Percentiles rank a stretch among this genome's conserved stretches.
These are phyloP conservation scores for Plenodomus tracheiphilus DNA, from an alignment of 2,329 filamentous ascomycete species.

Conservation along the genomic window DNA sequence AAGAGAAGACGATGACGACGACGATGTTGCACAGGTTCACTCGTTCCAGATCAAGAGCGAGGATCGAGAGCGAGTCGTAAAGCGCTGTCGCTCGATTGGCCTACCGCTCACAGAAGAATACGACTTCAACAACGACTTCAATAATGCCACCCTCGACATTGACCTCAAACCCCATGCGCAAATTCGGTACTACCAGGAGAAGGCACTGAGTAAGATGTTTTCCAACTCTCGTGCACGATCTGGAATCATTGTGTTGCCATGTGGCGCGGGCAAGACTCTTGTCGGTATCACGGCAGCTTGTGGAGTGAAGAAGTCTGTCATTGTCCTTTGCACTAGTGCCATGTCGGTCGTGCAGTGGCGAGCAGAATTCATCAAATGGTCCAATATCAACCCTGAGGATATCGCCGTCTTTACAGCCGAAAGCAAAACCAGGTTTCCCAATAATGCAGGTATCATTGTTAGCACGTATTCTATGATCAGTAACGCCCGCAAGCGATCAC, in stretches of 20 bases:
- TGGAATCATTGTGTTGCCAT: conserved; percentile 95
- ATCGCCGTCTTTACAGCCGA: conserved; percentile 95
- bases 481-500: conserved; percentile 79
- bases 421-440: conserved; percentile 81
- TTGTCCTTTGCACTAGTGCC: conserved; percentile 93
- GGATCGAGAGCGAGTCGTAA: conserved; percentile 83
- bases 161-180: conserved; percentile 86
- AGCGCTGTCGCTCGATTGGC: conserved; percentile 83
- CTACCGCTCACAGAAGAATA: conserved; percentile 94
- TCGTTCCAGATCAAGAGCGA: conserved; percentile 87
- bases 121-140: conserved; percentile 89
- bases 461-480: conserved; percentile 99
- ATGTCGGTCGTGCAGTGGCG: conserved; percentile 99
- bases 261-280: conserved; percentile 93
- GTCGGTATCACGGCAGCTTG: conserved; percentile 98
- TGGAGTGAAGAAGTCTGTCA: conserved; percentile 94
- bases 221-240: conserved; percentile 96
- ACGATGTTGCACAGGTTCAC: conserved; percentile 84
- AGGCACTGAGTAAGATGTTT: conserved; percentile 98
- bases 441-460: conserved; percentile 93
- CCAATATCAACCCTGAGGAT: conserved; percentile 92
- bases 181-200: conserved; percentile 94
- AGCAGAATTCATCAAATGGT: conserved; percentile 97
- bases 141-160: conserved; percentile 90
- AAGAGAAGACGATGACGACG: conserved; percentile 74